Evolutionary conservation across 495 filamentous ascomycete genomes (phyloP).

Genomic region (Aspergillus hancockii): DNA sequence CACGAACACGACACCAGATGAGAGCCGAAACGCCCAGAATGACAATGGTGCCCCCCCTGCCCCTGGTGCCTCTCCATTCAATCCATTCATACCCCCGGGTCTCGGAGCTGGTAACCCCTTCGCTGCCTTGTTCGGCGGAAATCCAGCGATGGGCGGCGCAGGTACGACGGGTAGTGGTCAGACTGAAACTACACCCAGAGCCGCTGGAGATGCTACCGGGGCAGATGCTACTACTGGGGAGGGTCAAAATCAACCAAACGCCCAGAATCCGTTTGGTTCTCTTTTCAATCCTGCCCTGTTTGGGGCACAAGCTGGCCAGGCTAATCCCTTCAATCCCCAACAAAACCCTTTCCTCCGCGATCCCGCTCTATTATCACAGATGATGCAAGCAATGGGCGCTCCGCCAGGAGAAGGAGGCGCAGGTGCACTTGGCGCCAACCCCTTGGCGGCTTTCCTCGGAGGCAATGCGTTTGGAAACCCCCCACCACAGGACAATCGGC

Average conservation of each 20-base stretch:
- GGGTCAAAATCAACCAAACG: conserved; percentile 29
- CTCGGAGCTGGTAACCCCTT: conserved; percentile 70
- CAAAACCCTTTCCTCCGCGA: conserved; percentile 51
- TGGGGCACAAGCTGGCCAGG: conserved; percentile 29
- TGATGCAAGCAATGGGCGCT: conserved; percentile 49
- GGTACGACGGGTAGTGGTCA: conserved; percentile 25
- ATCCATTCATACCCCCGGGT: conserved; percentile 44
- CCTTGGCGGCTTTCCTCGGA: conserved; percentile 42
- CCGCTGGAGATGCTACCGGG: conserved; percentile 24
- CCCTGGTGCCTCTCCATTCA: conserved; percentile 27
- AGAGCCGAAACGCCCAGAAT: conserved; percentile 43
- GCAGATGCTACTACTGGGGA: conserved; percentile 27
- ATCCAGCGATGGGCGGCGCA: conserved; percentile 26
- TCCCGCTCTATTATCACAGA: conserved; percentile 46
- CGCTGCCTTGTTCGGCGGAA: conserved; percentile 62
- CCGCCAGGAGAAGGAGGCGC: conserved; percentile 31
- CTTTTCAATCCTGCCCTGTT: conserved; percentile 51
- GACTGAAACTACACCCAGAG: conserved; percentile 20
- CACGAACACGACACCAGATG: conserved; percentile 67
- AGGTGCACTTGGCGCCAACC: conserved; percentile 33
- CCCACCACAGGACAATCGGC: conserved; percentile 68
- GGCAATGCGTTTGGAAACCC: conserved; percentile 43
- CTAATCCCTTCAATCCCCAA: conserved; percentile 50
- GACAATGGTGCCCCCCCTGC: conserved; percentile 21
- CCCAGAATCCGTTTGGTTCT: conserved; percentile 55